These are phyloP conservation scores for Daphne laureola DNA, from an alignment of 441 rosid genomes.

Conservation along the genomic window DNA sequence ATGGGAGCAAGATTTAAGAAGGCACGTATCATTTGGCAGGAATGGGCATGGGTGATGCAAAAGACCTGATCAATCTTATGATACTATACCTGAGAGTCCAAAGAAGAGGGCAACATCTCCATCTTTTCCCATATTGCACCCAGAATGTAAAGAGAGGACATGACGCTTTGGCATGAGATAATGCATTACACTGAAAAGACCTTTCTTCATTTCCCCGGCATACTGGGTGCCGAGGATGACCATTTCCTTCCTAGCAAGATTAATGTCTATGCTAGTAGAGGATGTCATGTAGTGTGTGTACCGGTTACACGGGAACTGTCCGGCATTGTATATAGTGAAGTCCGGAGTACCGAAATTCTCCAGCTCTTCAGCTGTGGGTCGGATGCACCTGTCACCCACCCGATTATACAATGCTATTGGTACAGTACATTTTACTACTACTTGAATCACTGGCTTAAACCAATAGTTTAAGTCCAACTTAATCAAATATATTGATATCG, in stretches of 20 bases:
- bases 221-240: slow-evolving; percentile 99
- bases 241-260: slow-evolving; percentile 96
- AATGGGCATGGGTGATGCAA: background rate
- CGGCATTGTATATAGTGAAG: slow-evolving; percentile 98
- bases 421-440: slow-evolving; percentile 20
- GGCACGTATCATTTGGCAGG: slow-evolving; percentile 2
- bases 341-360: slow-evolving; percentile 98
- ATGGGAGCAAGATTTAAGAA: slow-evolving; percentile 7
- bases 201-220: slow-evolving; percentile 99
- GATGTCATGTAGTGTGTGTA: slow-evolving; percentile 99
- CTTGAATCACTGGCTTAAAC: background rate
- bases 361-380: slow-evolving; percentile 97
- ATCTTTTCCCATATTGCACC: slow-evolving; percentile 98
- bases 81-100: slow-evolving; percentile 92
- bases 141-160: slow-evolving; percentile 94
- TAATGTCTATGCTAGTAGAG: slow-evolving; percentile 93
- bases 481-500: too few species aligned
- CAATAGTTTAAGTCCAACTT: too few species aligned
- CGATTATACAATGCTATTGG: slow-evolving; percentile 22
- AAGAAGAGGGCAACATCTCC: slow-evolving; percentile 99
- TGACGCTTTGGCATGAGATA: slow-evolving; percentile 99
- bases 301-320: slow-evolving; percentile 98
- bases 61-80: slow-evolving; percentile 19
- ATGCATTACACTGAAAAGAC: slow-evolving; percentile 98
- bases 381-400: slow-evolving; percentile 91